Conservation (phyloP, 1,139 yeast genomes). For the Torulaspora globosa region DNA sequence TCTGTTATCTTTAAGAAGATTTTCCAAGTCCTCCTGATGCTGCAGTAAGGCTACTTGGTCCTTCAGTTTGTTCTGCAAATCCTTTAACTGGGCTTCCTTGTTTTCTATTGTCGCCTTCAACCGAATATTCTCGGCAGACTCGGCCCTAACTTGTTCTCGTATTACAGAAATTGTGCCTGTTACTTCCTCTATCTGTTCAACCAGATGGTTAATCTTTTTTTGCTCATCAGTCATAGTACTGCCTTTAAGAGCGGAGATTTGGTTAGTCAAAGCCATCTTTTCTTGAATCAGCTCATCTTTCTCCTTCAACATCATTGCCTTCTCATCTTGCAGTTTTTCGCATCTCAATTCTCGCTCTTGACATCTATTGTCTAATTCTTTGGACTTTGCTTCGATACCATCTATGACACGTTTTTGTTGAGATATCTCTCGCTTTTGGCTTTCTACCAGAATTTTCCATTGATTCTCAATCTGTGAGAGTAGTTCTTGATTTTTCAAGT, state of each 20-base stretch:
- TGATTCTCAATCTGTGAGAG: conserved; percentile 14
- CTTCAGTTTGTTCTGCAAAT: conserved; percentile 5
- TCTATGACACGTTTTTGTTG: conserved; percentile 2
- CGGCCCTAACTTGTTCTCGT: conserved; percentile 8
- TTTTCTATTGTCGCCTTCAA: conserved; percentile 4
- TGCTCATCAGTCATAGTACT: conserved; percentile 10
- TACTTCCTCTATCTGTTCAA: conserved; percentile 15
- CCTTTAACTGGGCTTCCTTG: conserved; percentile 5
- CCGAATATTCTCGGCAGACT: conserved; percentile 1
- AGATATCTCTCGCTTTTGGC: conserved; percentile 4
- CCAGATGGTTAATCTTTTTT: conserved; percentile 9
- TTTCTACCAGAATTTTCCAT: conserved; percentile 13
- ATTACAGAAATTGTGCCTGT: conserved; percentile 6
- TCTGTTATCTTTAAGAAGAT: conserved; percentile 3
- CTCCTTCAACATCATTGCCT: conserved; percentile 14
- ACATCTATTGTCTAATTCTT: conserved; percentile 3
- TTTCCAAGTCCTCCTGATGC: background rate
- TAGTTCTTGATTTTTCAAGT: conserved; percentile 9
- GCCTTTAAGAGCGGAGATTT: conserved; percentile 8
- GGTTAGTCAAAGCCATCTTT: conserved; percentile 9
- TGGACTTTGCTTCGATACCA: conserved; percentile 7
- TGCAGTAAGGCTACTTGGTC: conserved; percentile 10
- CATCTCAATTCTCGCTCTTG: conserved; percentile 6
- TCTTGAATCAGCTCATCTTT: conserved; percentile 11
- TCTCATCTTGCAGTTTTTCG: conserved; percentile 9